Conservation (phyloP, 352 stramenopile genomes). For the Globisporangium splendens region DNA sequence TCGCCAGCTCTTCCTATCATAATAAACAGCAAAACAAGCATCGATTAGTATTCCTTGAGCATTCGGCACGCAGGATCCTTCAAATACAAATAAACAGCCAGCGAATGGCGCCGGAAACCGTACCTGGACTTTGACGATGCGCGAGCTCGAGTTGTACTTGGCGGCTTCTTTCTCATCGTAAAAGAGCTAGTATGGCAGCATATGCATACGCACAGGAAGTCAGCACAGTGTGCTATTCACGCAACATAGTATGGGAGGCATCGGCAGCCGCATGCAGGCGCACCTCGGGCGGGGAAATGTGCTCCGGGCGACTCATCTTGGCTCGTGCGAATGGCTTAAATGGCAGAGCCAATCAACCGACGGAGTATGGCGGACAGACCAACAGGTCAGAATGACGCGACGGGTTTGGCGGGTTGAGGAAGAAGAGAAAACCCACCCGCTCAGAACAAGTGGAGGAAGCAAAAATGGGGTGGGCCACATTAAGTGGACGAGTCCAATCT, state of each 20-base stretch:
- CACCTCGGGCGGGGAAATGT: constrained; percentile 83
- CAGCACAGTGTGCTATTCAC: neutral
- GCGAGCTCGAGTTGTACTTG: constrained; percentile 92
- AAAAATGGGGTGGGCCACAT: no score
- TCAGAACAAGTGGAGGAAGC: no score
- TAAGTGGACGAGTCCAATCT: no score
- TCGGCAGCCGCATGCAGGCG: constrained; percentile 6
- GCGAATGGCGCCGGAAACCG: neutral
- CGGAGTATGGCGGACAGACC: no score
- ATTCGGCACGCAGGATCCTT: neutral
- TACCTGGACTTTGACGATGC: constrained; percentile 92
- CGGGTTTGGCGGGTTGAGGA: no score
- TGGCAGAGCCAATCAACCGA: constrained; percentile 16
- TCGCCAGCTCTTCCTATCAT: constrained; percentile 88
- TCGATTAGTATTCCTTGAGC: neutral
- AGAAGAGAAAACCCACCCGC: no score
- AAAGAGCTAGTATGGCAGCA: constrained; percentile 57
- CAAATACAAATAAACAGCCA: neutral
- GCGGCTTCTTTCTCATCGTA: constrained; percentile 91
- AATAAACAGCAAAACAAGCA: constrained; percentile 1
- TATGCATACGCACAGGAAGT: neutral
- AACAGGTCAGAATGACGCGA: no score
- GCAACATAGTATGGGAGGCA: neutral
- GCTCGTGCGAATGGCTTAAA: neutral
- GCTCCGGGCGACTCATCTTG: constrained; percentile 82